A percentile compares a stretch with the other conserved stretches of the same genome.
These are phyloP conservation scores for Amyloporia xantha DNA, from an alignment of 768 basidiomycete genomes.

Conservation along the genomic window DNA sequence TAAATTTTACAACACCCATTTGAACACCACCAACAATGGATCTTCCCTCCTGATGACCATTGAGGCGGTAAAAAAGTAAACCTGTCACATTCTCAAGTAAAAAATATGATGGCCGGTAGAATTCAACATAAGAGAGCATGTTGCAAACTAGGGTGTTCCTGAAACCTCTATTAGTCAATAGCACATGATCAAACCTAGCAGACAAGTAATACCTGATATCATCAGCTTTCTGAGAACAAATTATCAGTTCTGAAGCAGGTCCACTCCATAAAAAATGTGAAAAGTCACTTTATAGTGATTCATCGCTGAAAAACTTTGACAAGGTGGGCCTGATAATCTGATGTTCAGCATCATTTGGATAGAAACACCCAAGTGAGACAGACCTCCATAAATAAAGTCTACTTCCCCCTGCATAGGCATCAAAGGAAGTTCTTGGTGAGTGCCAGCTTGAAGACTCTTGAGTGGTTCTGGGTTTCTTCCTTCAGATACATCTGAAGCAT, in stretches of 20 bases:
- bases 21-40: constrained; percentile 34
- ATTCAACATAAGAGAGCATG: constrained; percentile 66
- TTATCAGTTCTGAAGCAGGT: background rate
- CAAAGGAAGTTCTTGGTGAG: constrained; percentile 24
- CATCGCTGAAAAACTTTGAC: constrained; percentile 63
- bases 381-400: constrained; percentile 72
- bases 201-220: constrained; percentile 53
- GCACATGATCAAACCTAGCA: no score
- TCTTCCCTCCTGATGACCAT: constrained; percentile 27
- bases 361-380: background rate
- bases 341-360: background rate
- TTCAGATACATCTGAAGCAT: constrained; percentile 44
- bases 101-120: constrained; percentile 55
- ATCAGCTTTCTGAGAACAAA: constrained; percentile 45
- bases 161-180: background rate
- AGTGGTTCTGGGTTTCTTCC: constrained; percentile 36
- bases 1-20: constrained; percentile 60
- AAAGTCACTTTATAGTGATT: constrained; percentile 52
- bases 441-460: constrained; percentile 30
- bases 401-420: constrained; percentile 57
- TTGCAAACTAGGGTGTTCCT: constrained; percentile 62
- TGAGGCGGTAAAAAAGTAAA: constrained; percentile 44
- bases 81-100: constrained; percentile 72
- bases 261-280: background rate
- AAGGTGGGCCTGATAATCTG: constrained; percentile 54